Base-by-base conservation (phyloP, 208 protist genomes). In the Spongospora subterranea region DNA sequence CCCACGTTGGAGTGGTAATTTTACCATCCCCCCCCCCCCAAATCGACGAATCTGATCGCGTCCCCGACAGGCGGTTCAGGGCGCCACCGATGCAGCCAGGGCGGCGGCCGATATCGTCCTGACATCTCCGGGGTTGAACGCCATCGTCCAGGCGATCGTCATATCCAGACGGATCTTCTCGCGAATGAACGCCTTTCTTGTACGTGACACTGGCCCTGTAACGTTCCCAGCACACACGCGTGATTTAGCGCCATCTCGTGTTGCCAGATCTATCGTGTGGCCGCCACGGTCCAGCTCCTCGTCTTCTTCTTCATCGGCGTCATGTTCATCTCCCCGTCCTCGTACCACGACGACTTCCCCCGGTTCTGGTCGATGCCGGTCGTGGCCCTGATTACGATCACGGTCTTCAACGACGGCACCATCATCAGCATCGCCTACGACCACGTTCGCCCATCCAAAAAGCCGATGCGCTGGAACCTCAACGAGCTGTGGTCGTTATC, bases 31-130 rank as follows among this genome's bases (percentile, higher is more conserved):
- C n/a, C n/a, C 94, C 98, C 94, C 96, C 98, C 88, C 96, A 96
- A 65, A 96, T 98, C n/a, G n/a, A n/a, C n/a, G n/a, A n/a, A n/a
- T n/a, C n/a, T n/a, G n/a, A n/a, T n/a, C n/a, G n/a, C n/a, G n/a
- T n/a, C n/a, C n/a, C n/a, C n/a, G n/a, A n/a, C n/a, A 82, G 95
- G 97, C 97, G 77, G 97, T 98, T 60, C 95, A 97, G 71, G 97
- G 96, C 77, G 94, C 96, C 43, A 98, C 97, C 29, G 97, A 97
- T 91, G 96, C 96, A 0, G 96, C 97, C n/a, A 94, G 96, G 17
- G 95, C 96, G 43, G 97, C 71, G 11, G 94, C 97, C 20, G 97
- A 99, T 93, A 98, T 99, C 94, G 97, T 98, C 60, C 93, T 99
- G 46, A 97, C 96, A 0, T 93, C 95, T 76, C 95, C 96, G 35